Evolutionary conservation across 1,284 basidiomycete genomes (phyloP).

Genomic region (Neolentinus lepideus): DNA sequence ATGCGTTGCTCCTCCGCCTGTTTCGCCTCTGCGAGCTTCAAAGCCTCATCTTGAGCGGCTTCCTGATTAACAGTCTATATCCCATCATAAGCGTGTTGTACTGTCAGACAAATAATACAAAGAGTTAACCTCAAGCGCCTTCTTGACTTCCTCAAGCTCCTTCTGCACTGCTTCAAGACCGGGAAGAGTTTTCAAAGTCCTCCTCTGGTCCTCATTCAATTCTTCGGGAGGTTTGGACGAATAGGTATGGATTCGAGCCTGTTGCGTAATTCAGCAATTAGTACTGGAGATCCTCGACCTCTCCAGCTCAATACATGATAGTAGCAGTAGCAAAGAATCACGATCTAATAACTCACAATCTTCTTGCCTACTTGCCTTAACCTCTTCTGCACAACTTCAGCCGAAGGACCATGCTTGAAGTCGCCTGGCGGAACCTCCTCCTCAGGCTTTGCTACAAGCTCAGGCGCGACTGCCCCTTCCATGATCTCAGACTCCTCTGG

Average conservation of each 20-base stretch:
- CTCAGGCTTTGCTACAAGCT: conserved; percentile 37
- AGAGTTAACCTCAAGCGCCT: conserved; percentile 64
- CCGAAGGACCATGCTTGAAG: conserved; percentile 55
- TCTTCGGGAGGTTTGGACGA: conserved; percentile 56
- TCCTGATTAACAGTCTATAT: conserved; percentile 59
- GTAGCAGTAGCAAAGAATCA: too few species aligned
- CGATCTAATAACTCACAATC: conserved; percentile 57
- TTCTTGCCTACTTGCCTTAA: conserved; percentile 75
- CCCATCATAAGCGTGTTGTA: conserved; percentile 3
- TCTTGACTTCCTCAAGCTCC: conserved; percentile 77
- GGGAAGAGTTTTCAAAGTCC: conserved; percentile 62
- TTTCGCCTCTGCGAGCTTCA: conserved; percentile 46
- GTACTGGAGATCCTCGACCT: neutral
- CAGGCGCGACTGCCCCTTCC: conserved; percentile 40
- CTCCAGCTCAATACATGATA: neutral
- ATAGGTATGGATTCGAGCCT: conserved; percentile 72
- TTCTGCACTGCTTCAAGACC: conserved; percentile 69
- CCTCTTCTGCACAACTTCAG: conserved; percentile 73
- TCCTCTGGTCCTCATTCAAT: conserved; percentile 81
- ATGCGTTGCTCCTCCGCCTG: conserved; percentile 46
- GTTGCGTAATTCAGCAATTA: conserved; percentile 4
- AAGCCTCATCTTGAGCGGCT: conserved; percentile 43
- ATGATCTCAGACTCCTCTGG: conserved; percentile 40
- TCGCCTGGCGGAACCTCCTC: conserved; percentile 34
- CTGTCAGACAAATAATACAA: conserved; percentile 1